phyloP scores from a whole-genome alignment of 371 early-diverging fungal species.

The Paraphysoderma sedebokerense region DNA sequence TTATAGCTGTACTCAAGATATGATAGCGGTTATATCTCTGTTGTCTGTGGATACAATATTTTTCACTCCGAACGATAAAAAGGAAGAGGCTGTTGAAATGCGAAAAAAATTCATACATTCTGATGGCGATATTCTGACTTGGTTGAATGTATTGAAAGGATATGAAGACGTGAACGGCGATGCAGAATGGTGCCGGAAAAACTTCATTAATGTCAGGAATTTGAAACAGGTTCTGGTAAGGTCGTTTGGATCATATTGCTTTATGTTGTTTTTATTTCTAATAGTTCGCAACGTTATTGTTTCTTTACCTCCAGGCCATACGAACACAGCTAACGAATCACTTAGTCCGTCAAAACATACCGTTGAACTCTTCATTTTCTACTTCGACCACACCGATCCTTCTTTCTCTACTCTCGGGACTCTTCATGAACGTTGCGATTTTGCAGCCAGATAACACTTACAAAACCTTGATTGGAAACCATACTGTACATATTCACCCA shows the following conservation, averaged over 20 bases:
- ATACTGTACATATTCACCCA: conserved; percentile 74
- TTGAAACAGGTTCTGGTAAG: conserved; percentile 62
- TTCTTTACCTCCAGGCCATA: conserved; percentile 36
- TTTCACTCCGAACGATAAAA: conserved; percentile 63
- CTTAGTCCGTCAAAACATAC: no score
- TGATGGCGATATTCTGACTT: conserved; percentile 85
- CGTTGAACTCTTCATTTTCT: no score
- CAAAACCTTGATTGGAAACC: conserved; percentile 51
- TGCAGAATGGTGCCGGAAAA: conserved; percentile 70
- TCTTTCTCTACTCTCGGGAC: no score
- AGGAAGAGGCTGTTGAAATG: conserved; percentile 68
- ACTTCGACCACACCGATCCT: no score
- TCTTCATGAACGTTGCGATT: conserved; percentile 72
- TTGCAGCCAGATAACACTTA: conserved; percentile 79
- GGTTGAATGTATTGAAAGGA: conserved; percentile 60
- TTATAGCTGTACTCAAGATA: conserved; percentile 63
- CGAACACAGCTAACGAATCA: conserved; percentile 70
- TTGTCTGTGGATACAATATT: conserved; percentile 83
- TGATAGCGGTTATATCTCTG: conserved; percentile 68
- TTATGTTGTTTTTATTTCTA: no score
- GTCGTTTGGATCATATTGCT: no score
- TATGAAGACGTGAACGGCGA: conserved; percentile 58
- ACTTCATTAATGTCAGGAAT: conserved; percentile 71
- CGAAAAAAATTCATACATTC: conserved; percentile 47
- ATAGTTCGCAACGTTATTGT: neutral